Base-by-base conservation (phyloP, 2,329 filamentous ascomycete species). In the Dryadomyces quercivorus region DNA sequence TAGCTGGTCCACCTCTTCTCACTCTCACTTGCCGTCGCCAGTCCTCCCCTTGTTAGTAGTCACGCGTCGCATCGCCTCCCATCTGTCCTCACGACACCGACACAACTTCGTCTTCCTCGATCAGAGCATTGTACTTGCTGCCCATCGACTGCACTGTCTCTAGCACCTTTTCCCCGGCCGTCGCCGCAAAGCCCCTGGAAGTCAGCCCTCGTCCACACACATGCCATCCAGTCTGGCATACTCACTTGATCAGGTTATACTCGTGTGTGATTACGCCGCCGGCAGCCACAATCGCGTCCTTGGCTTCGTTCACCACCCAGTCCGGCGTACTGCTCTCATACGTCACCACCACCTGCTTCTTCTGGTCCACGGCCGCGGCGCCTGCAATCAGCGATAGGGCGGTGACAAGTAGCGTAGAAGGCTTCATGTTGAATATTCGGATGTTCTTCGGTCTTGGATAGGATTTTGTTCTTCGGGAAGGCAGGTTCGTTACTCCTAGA, bases 231-330 rank as follows among this genome's bases (percentile, higher is more conserved):
- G n/a, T 16, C 51, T 16, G 9, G 4, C 47, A 20, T 34, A 61
- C 82, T 66, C 76, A 89, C 85, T 81, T 80, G 68, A 84, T 79
- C 56, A 83, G 65, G 49, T 72, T 71, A 68, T 88, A 93, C 63
- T 84, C 79, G 71, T 94, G 88, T 21, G 86, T 93, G 62, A 95
- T 88, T 51, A 79, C 70, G 43, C 88, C 88, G 51, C 87, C 87
- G 43, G 82, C 83, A 48, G 82, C 74, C 52, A 75, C 69, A 62
- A 95, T 83, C 2, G 80, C 78, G 45, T 84, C 70, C 73, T 85
- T 93, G 47, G 88, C 89, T 55, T 86, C 69, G 21, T 82, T 72
- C 36, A 95, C 67, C 40, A 94, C 72, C 40, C 74, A 75, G 59
- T 85, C 72, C 20, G 88, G 84, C 15, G 82, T 85, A 50, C 80